Evolutionary conservation across 805 yeast species (phyloP), one percentile per base, ranked within the genome.

Genomic region (Candida hungchunana): DNA sequence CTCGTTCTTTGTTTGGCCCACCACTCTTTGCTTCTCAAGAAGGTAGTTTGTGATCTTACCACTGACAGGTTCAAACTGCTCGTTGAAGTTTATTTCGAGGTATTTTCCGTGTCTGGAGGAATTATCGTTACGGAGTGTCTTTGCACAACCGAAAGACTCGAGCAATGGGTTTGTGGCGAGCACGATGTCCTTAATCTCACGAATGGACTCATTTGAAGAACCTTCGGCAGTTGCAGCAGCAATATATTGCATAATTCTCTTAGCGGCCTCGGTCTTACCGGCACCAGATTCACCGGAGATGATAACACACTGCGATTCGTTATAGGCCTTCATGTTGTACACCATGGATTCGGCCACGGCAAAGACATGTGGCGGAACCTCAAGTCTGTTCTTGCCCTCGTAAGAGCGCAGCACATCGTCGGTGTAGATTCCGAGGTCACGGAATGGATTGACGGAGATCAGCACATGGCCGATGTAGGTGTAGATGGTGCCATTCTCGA

Each of bases 221-320:
- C 70, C 59, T 12, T 77, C 71, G 10, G 89, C 94, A 2, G 93
- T 80, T 4, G 88, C 95, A 17, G 89, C 78, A 24, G 97, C 88
- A 49, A 90, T 82, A 59, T 90, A 90, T 63, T 90, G 97, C 97
- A 90, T 90, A 61, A 90, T 89, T 59, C 94, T 78, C 67, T 90
- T 90, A 27, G 97, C 97, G 16, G 97, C 97, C 64, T 90, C 97
- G 5, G 97, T 90, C 58, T 90, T 90, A 33, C 97, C 97, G 5
- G 97, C 97, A 44, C 97, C 97, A 1, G 96, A 85, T 60, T 90
- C 97, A 39, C 97, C 97, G 3, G 96, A 85, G 48, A 93, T 93
- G 51, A 93, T 93, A 16, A 93, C 97, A 72, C 97, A 90, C 60
- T 93, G 98, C 56, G 79, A 87, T 52, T 93, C 97, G 40, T 83